Evolutionary conservation across 2,329 filamentous ascomycete genomes (phyloP), one percentile per base, ranked within the genome.

Genomic region (Rutstroemia sp.): DNA sequence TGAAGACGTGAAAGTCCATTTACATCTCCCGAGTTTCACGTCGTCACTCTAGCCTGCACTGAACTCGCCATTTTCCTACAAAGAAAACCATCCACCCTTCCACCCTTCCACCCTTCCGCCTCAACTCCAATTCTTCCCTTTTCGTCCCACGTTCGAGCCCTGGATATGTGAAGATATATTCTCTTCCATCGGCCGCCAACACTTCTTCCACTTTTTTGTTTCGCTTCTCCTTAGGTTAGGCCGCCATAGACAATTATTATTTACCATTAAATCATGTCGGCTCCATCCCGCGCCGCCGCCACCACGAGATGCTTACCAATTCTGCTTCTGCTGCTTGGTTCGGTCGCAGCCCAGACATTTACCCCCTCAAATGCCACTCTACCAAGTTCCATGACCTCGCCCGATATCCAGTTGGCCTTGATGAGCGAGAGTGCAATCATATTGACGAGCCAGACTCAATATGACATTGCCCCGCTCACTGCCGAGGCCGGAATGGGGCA

Each of bases 401-500:
- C 59, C n/a, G 45, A 59, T 56, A 62, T 59, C 6, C 46, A 54
- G 27, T 53, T 65, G 50, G 48, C 41, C 12, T 47, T 67, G 45
- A 50, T 27, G 34, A 18, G 38, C 3, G 37, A 54, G 7, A 57
- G 58, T 44, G 58, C 52, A 6, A 49, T 59, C 5, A 12, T 60
- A 14, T 58, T 61, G 41, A n/a, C 9, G 16, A 10, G 21, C 1
- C 21, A 50, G n/a, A 56, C 41, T 25, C 42, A 47, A 5, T 70
- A 58, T 50, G 51, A 52, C 9, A 62, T 69, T 53, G 65, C 63
- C 34, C 67, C 67, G 39, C 60, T 69, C 14, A 68, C 63, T 2
- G 25, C 44, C 3, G 9, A 37, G 9, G 63, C 58, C 18, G 67
- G 67, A 4, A 59, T 51, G 49, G 66, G 66, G 42, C 49, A 56